phyloP scores from a whole-genome alignment of 176 grass and related monocot species.

The Paspalum notatum region DNA sequence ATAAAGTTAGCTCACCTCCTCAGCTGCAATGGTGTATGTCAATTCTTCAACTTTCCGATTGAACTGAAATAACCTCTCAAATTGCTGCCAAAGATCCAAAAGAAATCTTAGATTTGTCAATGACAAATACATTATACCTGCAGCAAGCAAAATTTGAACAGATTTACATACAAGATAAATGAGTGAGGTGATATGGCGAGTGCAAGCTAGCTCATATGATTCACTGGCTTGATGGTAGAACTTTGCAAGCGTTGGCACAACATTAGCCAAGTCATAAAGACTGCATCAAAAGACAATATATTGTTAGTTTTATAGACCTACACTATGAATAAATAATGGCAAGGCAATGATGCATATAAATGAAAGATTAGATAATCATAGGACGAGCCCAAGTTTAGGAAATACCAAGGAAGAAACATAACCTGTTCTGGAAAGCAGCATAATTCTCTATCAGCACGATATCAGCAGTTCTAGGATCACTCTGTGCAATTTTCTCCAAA shows the following conservation, averaged over 20 bases:
- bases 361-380: constrained; percentile 34
- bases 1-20: constrained; percentile 71
- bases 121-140: constrained; percentile 28
- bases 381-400: not conserved
- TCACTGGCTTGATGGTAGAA: constrained; percentile 91
- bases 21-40: constrained; percentile 75
- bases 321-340: constrained; percentile 23
- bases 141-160: constrained; percentile 18
- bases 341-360: not conserved
- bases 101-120: constrained; percentile 36
- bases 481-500: constrained; percentile 95
- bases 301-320: constrained; percentile 36
- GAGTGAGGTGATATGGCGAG: constrained; percentile 81
- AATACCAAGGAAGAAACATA: constrained; percentile 23
- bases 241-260: constrained; percentile 80
- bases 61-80: constrained; percentile 92
- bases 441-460: constrained; percentile 95
- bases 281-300: constrained; percentile 60
- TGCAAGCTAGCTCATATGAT: constrained; percentile 95
- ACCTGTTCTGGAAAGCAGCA: constrained; percentile 98
- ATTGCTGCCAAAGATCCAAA: constrained; percentile 73
- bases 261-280: constrained; percentile 96
- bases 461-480: constrained; percentile 77
- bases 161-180: constrained; percentile 84
- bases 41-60: constrained; percentile 88